phyloP scores from a whole-genome alignment of 2,329 filamentous ascomycete species.

The Cercospora sp. region DNA sequence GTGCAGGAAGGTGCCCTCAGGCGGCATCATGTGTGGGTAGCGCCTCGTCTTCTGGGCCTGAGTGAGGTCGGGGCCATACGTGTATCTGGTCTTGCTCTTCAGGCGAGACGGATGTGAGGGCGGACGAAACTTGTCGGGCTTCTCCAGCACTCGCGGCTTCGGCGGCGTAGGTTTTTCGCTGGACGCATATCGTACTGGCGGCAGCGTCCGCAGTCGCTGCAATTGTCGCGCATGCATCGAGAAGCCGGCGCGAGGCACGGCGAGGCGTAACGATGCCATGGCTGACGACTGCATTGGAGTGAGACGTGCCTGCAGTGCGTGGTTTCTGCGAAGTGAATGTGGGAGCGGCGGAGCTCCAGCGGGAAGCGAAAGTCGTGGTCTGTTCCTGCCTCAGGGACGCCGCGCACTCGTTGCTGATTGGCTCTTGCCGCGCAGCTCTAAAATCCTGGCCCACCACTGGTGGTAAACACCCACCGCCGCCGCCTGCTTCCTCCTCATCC shows the following conservation, averaged over 20 bases:
- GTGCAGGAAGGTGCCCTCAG: slow-evolving; percentile 76
- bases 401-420: not conserved
- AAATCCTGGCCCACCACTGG: slow-evolving; percentile 8
- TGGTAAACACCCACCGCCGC: slow-evolving; percentile 15
- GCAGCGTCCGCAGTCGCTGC: slow-evolving; percentile 16
- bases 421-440: slow-evolving; percentile 4
- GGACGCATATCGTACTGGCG: slow-evolving; percentile 34
- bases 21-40: slow-evolving; percentile 88
- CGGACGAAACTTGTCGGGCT: slow-evolving; percentile 86
- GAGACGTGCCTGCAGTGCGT: not conserved
- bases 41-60: slow-evolving; percentile 66
- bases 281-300: not conserved
- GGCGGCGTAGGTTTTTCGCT: slow-evolving; percentile 40
- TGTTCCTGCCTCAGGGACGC: slow-evolving; percentile 12
- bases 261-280: slow-evolving; percentile 16
- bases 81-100: slow-evolving; percentile 56
- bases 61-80: slow-evolving; percentile 74
- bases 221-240: slow-evolving; percentile 33
- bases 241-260: slow-evolving; percentile 27
- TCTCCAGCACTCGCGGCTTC: slow-evolving; percentile 73
- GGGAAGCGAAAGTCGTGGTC: slow-evolving; percentile 1
- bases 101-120: slow-evolving; percentile 81
- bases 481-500: slow-evolving; percentile 10
- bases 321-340: not conserved
- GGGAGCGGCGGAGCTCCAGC: not conserved